Base-by-base conservation (phyloP, 1,284 basidiomycete genomes). In the Fomes fomentarius region DNA sequence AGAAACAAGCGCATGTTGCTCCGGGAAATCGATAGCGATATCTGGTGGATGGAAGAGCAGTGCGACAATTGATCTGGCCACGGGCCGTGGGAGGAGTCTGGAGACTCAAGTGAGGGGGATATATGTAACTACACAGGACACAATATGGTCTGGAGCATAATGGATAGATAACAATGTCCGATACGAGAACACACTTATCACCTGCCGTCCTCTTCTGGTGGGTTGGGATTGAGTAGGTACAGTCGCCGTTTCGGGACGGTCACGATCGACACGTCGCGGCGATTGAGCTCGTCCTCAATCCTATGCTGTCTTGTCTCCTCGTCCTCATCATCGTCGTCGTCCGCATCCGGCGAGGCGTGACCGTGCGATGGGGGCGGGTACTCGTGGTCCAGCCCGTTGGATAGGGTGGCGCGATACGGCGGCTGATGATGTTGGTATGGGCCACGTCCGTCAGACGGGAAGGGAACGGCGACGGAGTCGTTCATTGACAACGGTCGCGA, bases 221-320 rank as follows among this genome's bases (percentile, higher is more conserved):
- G 60, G 39, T 74, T 76, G 4, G 87, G 87, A 67, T 91, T 91
- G 49, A 82, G 78, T 45, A 91, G 79, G 77, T 82, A 84, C 52
- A 92, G 72, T 64, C 81, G 83, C 60, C 88, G 85, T 66, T 81
- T 85, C 25, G 90, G 89, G 33, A 91, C 83, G 14, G 89, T 91
- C 57, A 92, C 81, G 64, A 91, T 89, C 22, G 87, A 88, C 26
- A 92, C 87, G 59, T 91, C 87, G 50, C 89, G 79, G 63, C 89
- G 77, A 35, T 77, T 82, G 79, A 92, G 89, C 69, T 91, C 89
- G 52, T 87, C 84, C 68, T 91, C 89, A 38, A 91, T 90, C 61
- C 82, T 76, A 54, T 82, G 77, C 66, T 91, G 88, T 53, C 84
- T 76, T 21, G 82, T 79, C 51, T 87, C 82, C 58, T 91, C 88